A percentile compares a stretch with the other conserved stretches of the same genome.
These are phyloP conservation scores for Umbelopsis ramanniana DNA, from an alignment of 192 early-diverging fungal species.

Conservation along the genomic window DNA sequence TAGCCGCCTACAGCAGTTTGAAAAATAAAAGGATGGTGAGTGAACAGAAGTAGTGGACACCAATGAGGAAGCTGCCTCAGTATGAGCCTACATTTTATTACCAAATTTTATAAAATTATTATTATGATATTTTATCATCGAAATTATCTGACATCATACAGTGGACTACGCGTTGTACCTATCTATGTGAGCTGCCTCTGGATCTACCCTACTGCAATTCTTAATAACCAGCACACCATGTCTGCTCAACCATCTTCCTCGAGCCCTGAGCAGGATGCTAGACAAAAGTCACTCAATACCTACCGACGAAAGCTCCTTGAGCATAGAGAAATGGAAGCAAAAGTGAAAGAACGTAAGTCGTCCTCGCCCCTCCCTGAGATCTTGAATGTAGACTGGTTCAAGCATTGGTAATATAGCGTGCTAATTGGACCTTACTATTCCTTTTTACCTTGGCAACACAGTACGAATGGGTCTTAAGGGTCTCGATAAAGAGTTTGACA, in stretches of 20 bases:
- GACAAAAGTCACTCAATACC: slow-evolving; percentile 77
- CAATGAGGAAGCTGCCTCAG: too few species aligned
- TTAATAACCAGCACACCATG: not conserved
- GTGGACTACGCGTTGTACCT: slow-evolving; percentile 14
- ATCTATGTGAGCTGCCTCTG: not conserved
- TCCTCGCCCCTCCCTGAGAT: too few species aligned
- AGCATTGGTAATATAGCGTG: not conserved
- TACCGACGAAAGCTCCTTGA: slow-evolving; percentile 91
- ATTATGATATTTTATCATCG: too few species aligned
- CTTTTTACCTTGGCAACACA: slow-evolving; percentile 35
- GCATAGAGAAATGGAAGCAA: slow-evolving; percentile 94
- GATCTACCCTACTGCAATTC: not conserved
- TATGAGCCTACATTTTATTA: too few species aligned
- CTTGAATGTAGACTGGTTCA: not conserved
- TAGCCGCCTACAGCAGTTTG: too few species aligned
- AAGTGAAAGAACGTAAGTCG: slow-evolving; percentile 88
- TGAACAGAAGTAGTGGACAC: too few species aligned
- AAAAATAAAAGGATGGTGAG: too few species aligned
- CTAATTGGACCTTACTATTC: not conserved
- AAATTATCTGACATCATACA: not conserved
- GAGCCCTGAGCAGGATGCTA: slow-evolving; percentile 57
- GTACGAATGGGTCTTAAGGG: slow-evolving; percentile 85
- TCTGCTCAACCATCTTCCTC: slow-evolving; percentile 32
- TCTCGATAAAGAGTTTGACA: slow-evolving; percentile 91
- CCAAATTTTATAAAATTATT: too few species aligned